Base-by-base conservation (phyloP, 768 basidiomycete genomes). In the Russula brevipes region DNA sequence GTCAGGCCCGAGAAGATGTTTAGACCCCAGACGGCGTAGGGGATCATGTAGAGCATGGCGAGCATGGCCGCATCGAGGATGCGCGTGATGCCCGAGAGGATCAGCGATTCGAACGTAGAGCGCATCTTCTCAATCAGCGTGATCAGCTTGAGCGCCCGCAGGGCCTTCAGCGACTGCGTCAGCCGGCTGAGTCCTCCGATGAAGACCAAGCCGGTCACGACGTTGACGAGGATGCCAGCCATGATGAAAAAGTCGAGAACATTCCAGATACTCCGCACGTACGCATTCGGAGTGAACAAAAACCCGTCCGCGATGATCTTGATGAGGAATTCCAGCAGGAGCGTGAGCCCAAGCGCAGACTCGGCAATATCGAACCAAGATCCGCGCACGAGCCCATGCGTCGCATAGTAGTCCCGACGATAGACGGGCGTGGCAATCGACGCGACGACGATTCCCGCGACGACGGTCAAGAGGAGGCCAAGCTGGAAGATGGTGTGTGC, bases 291-390 rank as follows among this genome's bases (percentile, higher is more conserved):
- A 0, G 90, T 87, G 75, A 94, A 94, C 14, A 89, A 70, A 73
- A 96, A 89, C 0, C 96, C 96, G 70, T 98, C 96, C 1, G 96
- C 96, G 52, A 93, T 77, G 72, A 94, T 75, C 75, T 98, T 98
- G 84, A 97, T 85, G 66, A 88, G 57, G 69, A 94, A 94, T 71
- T 98, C 96, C 60, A 86, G 66, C 49, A 95, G 75, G 24, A 96
- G 84, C 5, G 80, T 75, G 66, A 87, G 75, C 0, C 87, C 88
- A 61, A 97, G 87, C 0, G 81, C 75, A 0, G 82, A 77, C 71
- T 97, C 94, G 4, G 86, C 82, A 57, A 95, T 76, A 70, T 91
- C 88, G 73, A 94, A 98, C 96, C 96, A 98, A 4, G 91, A 81
- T 4, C 79, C 80, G 6, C 87, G 83, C n/a, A 79, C 69, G 33